Base-by-base conservation (phyloP, 164 flowering plant species). In the Cinnamomum micranthum region DNA sequence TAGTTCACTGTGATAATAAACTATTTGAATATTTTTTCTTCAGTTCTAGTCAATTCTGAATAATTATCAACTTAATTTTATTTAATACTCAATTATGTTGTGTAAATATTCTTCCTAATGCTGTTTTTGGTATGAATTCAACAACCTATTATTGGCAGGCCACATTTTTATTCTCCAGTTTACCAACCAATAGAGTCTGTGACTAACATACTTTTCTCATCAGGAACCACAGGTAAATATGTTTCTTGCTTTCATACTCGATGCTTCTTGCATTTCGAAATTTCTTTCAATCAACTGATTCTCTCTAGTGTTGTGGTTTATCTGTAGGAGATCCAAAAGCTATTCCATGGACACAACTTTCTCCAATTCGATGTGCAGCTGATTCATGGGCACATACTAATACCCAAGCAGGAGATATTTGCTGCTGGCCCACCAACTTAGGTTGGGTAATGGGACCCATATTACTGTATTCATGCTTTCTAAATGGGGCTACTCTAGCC, bases 371-470 rank as follows among this genome's bases (percentile, higher is more conserved):
- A 70, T 68, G 82, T 79, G 87, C 95, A 66, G 80, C 87, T 71
- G 98, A 96, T 76, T 75, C 78, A 28, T 96, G 98, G 99, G 92
- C 90, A 51, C 89, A 85, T 66, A 4, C 67, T 52, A 82, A 89
- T 85, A 4, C 81, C 66, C 85, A 81, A 79, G 71, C 76, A 70
- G 97, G 97, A 64, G 98, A 94, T 82, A 70, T 88, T 31, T 76
- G 77, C 69, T 94, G 98, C 79, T 94, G 97, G 97, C 98, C 98
- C 6, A 91, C 99, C 73, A 96, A 84, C 85, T 82, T 96, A 71
- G 99, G 99, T 41, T 96, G 99, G 99, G 90, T 92, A 71, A 81
- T 90, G 92, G 99, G 98, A 62, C 97, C 97, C 27, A 77, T 76
- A 69, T 0, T 88, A 55, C 55, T 92, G 19, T 96, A 84, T 77